phyloP scores from a whole-genome alignment of 345 rosid genomes.

The Clausena lansium region DNA sequence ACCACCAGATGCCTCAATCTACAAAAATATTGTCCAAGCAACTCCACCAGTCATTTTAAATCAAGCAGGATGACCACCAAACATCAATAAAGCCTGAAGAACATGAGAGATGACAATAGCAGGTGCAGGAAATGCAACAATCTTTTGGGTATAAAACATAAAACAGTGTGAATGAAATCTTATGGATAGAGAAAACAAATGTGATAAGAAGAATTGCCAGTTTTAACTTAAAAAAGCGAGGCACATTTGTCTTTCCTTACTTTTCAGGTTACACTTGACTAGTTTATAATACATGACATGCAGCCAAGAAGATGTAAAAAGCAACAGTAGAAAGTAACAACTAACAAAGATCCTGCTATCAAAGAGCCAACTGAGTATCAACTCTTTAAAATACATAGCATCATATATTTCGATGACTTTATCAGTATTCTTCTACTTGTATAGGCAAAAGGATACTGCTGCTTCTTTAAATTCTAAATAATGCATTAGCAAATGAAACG shows the following conservation, averaged over 20 bases:
- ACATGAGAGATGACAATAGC: not conserved
- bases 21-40: conserved; percentile 22
- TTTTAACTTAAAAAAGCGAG: not conserved
- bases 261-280: not conserved
- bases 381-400: conserved; percentile 1
- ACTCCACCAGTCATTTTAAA: conserved; percentile 9
- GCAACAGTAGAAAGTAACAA: not conserved
- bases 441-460: not conserved
- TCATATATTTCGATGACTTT: not conserved
- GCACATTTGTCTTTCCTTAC: not conserved
- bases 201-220: not conserved
- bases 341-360: not conserved
- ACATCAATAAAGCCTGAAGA: not conserved
- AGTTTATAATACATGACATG: not conserved
- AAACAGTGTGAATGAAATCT: not conserved
- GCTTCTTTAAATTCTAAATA: not conserved
- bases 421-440: not conserved
- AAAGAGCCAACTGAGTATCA: not conserved
- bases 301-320: not conserved
- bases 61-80: conserved; percentile 6
- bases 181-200: not conserved
- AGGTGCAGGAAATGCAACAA: not conserved
- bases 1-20: conserved; percentile 93
- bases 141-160: not conserved
- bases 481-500: not conserved